Conservation (phyloP, 306 rosid species). For the Begonia loranthoides region DNA sequence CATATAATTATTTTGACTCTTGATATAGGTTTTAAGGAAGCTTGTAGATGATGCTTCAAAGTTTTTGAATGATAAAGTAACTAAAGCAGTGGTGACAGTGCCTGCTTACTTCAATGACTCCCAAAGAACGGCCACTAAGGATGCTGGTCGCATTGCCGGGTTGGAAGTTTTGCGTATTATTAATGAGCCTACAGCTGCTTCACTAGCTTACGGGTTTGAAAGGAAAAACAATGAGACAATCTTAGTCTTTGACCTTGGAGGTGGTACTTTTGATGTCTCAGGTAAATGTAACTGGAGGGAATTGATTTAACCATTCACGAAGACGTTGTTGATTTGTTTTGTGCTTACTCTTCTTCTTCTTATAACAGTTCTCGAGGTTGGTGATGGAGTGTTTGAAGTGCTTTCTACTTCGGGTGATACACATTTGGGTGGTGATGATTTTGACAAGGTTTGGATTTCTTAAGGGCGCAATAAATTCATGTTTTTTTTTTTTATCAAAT, state of each 20-base stretch:
- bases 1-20: too few species aligned
- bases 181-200: conserved; percentile 55
- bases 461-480: background rate
- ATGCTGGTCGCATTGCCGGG: conserved; percentile 57
- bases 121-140: conserved; percentile 56
- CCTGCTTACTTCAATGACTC: conserved; percentile 63
- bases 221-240: conserved; percentile 53
- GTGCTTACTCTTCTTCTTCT: background rate
- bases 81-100: conserved; percentile 52
- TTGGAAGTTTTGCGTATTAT: conserved; percentile 50
- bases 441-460: conserved; percentile 46
- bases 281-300: conserved; percentile 12
- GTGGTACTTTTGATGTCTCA: conserved; percentile 45
- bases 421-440: conserved; percentile 95
- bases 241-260: conserved; percentile 13
- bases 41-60: conserved; percentile 58
- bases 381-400: conserved; percentile 97
- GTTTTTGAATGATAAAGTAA: conserved; percentile 50
- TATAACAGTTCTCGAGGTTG: conserved; percentile 68
- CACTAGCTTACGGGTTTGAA: conserved; percentile 52
- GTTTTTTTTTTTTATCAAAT: background rate
- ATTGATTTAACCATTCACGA: too few species aligned
- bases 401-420: conserved; percentile 93
- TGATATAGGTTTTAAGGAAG: conserved; percentile 34
- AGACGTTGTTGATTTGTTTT: too few species aligned